These are phyloP conservation scores for Colletotrichum scovillei DNA, from an alignment of 2,329 filamentous ascomycete genomes.

Conservation along the genomic window DNA sequence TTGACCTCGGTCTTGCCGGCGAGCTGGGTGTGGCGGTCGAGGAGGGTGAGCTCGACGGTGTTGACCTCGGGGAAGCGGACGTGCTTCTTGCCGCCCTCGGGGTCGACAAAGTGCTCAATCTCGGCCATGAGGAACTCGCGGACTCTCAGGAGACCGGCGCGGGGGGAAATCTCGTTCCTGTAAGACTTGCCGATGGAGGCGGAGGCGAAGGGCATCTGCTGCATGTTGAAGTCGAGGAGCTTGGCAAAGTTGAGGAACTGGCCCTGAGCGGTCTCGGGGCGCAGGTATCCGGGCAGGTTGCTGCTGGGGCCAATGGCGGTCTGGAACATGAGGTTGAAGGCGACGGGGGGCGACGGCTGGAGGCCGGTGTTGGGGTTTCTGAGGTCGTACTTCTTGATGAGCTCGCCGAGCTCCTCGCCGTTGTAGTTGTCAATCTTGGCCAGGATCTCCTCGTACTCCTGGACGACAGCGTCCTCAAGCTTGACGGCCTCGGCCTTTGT, in stretches of 20 bases:
- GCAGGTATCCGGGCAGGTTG: slow-evolving; percentile 85
- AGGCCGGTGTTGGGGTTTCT: slow-evolving; percentile 85
- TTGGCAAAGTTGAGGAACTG: slow-evolving; percentile 98
- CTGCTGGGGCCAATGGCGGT: slow-evolving; percentile 93
- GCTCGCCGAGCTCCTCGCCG: slow-evolving; percentile 83
- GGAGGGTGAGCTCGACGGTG: slow-evolving; percentile 83
- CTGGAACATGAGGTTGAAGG: slow-evolving; percentile 99
- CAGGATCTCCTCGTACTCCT: slow-evolving; percentile 91
- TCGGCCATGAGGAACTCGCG: slow-evolving; percentile 99
- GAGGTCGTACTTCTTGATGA: slow-evolving; percentile 93
- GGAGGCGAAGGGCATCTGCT: slow-evolving; percentile 95
- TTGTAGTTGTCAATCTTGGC: slow-evolving; percentile 97
- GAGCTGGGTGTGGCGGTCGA: slow-evolving; percentile 87
- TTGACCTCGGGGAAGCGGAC: slow-evolving; percentile 87
- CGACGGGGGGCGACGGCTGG: slow-evolving; percentile 81
- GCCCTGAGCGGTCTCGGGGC: slow-evolving; percentile 96
- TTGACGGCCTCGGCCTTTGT: slow-evolving; percentile 83
- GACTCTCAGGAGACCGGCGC: slow-evolving; percentile 90
- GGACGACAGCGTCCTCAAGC: slow-evolving; percentile 85
- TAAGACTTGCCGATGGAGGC: slow-evolving; percentile 98
- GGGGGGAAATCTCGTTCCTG: slow-evolving; percentile 96
- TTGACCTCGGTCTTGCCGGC: slow-evolving; percentile 83
- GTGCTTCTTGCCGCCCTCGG: slow-evolving; percentile 94
- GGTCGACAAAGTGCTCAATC: slow-evolving; percentile 98
- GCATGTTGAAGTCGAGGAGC: slow-evolving; percentile 95